Evolutionary conservation across 495 filamentous ascomycete genomes (phyloP).

Genomic region (Hypomontagnella monticulosa): DNA sequence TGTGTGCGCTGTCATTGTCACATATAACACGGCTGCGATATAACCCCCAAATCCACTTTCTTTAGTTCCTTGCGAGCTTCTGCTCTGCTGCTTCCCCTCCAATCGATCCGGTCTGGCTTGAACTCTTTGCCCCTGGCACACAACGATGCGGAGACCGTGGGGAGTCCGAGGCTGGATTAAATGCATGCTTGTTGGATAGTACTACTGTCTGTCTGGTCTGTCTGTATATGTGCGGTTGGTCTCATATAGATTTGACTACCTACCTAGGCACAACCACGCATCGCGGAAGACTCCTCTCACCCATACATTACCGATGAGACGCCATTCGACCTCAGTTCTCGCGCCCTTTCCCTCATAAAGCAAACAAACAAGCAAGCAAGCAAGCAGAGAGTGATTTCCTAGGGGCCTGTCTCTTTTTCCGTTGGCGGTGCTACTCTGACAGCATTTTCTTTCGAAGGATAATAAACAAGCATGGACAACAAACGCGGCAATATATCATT

Average conservation of each 20-base stretch:
- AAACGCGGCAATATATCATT: slow-evolving; percentile 28
- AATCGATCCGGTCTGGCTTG: slow-evolving; percentile 28
- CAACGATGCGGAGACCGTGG: slow-evolving; percentile 39
- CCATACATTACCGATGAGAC: slow-evolving; percentile 29
- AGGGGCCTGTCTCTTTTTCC: not conserved
- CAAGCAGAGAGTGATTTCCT: slow-evolving; percentile 26
- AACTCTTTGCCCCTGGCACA: slow-evolving; percentile 39
- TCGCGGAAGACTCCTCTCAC: slow-evolving; percentile 22
- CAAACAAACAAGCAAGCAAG: too few relatives aligned
- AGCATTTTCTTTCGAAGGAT: slow-evolving; percentile 13
- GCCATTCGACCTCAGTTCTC: slow-evolving; percentile 19
- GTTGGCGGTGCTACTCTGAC: slow-evolving; percentile 19
- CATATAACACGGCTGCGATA: slow-evolving; percentile 46
- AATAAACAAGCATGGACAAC: too few relatives aligned
- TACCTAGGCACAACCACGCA: slow-evolving; percentile 29
- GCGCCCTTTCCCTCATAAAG: slow-evolving; percentile 8
- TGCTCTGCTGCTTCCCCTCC: slow-evolving; percentile 31
- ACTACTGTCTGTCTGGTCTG: too few relatives aligned
- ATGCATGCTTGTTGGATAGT: slow-evolving; percentile 27
- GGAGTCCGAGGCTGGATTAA: slow-evolving; percentile 26
- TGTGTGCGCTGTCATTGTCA: slow-evolving; percentile 51
- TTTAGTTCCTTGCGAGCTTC: slow-evolving; percentile 36
- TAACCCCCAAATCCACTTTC: slow-evolving; percentile 45
- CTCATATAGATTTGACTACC: slow-evolving; percentile 41
- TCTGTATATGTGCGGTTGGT: too few relatives aligned